phyloP scores from a whole-genome alignment of 2,329 filamentous ascomycete species.

The Aspergillus japonicus region DNA sequence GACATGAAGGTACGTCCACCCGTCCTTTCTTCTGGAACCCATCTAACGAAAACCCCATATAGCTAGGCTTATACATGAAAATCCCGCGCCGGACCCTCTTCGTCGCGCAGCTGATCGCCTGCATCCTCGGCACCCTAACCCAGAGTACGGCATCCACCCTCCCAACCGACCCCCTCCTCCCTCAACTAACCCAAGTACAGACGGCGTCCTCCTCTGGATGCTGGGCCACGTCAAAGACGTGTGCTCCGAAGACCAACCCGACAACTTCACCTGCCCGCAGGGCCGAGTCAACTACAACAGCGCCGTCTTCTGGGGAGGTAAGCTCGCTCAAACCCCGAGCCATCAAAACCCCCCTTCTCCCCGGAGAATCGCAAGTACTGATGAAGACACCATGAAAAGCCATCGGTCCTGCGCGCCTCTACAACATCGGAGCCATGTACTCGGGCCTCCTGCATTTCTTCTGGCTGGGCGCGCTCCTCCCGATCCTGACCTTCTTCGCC shows the following conservation, averaged over 20 bases:
- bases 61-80: conserved; percentile 52
- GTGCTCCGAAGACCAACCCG: conserved; percentile 40
- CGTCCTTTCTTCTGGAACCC: neutral
- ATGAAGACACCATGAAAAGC: conserved; percentile 15
- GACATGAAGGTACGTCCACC: conserved; percentile 53
- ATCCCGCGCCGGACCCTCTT: conserved; percentile 49
- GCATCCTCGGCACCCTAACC: conserved; percentile 45
- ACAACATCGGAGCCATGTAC: conserved; percentile 48
- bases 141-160: conserved; percentile 28
- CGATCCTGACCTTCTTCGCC: conserved; percentile 50
- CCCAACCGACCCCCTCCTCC: neutral
- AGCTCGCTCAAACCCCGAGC: neutral
- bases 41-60: neutral
- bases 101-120: conserved; percentile 48
- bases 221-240: conserved; percentile 40
- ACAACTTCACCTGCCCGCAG: conserved; percentile 50
- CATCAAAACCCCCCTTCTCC: too few species aligned
- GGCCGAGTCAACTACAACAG: conserved; percentile 47
- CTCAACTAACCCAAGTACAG: conserved; percentile 32
- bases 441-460: conserved; percentile 49
- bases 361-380: neutral
- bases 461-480: conserved; percentile 48
- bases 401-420: conserved; percentile 50
- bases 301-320: conserved; percentile 48
- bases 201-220: conserved; percentile 32